Percentiles rank a stretch among this genome's conserved stretches.
Conservation (phyloP, 2,329 filamentous ascomycete species). For the Apiospora saccharicola region DNA sequence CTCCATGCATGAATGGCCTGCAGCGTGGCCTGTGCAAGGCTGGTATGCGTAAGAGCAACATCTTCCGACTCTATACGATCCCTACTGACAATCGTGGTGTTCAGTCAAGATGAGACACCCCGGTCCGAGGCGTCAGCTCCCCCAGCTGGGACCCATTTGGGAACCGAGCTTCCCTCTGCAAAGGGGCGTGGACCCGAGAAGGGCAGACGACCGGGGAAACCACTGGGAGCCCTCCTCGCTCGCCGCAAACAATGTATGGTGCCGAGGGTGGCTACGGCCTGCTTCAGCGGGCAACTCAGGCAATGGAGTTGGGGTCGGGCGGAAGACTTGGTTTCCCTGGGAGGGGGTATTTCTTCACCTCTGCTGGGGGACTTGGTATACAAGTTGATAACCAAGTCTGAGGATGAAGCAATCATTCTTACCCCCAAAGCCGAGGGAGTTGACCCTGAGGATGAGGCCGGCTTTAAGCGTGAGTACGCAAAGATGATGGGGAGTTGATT, state of each 20-base stretch:
- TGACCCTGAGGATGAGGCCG: constrained; percentile 92
- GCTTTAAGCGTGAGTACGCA: constrained; percentile 96
- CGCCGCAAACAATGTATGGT: constrained; percentile 53
- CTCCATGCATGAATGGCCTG: constrained; percentile 63
- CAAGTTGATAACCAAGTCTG: constrained; percentile 62
- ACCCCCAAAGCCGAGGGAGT: constrained; percentile 88
- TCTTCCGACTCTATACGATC: not conserved
- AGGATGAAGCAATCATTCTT: constrained; percentile 90
- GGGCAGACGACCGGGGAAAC: no score
- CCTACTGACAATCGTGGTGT: no score
- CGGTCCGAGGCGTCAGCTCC: no score
- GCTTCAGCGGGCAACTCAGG: constrained; percentile 66
- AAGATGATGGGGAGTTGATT: constrained; percentile 78
- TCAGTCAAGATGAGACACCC: no score
- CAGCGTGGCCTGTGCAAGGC: constrained; percentile 86
- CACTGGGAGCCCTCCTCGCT: not conserved
- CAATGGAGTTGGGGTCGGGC: constrained; percentile 64
- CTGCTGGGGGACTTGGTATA: no score
- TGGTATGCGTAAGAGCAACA: constrained; percentile 78
- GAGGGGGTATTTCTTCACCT: no score
- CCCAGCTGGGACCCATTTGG: no score
- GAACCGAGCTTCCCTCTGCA: no score
- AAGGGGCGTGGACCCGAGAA: no score
- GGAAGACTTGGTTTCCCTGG: no score
- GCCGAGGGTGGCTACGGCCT: constrained; percentile 63